Conservation (phyloP, 805 yeast genomes). For the Candida chauliodis region DNA sequence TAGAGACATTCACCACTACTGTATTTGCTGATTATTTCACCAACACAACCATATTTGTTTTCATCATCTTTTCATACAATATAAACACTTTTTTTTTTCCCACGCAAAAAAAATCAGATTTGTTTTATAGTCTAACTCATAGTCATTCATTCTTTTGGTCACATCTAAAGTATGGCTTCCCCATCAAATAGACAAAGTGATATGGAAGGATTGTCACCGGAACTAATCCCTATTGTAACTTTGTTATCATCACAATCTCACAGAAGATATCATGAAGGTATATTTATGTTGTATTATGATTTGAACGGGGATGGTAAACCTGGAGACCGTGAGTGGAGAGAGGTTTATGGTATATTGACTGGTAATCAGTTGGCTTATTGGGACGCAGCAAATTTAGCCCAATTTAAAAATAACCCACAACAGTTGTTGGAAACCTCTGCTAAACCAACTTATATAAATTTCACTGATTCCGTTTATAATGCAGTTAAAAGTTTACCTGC, state of each 20-base stretch:
- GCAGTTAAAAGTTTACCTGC: slow-evolving; percentile 66
- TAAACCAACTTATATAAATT: slow-evolving; percentile 83
- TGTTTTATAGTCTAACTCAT: slow-evolving; percentile 1
- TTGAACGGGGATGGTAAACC: slow-evolving; percentile 84
- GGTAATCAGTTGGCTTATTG: slow-evolving; percentile 93
- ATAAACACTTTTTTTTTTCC: no score
- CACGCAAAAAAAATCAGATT: no score
- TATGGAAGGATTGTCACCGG: slow-evolving; percentile 38
- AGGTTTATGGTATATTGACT: slow-evolving; percentile 85
- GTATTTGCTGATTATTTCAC: no score
- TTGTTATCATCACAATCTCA: slow-evolving; percentile 70
- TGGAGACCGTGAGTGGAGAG: slow-evolving; percentile 80
- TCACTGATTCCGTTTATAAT: slow-evolving; percentile 84
- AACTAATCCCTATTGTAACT: slow-evolving; percentile 68
- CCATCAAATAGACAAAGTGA: slow-evolving; percentile 7
- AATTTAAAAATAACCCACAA: slow-evolving; percentile 49
- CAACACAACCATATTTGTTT: no score
- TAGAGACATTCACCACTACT: no score
- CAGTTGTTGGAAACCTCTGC: slow-evolving; percentile 55
- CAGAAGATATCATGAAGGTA: slow-evolving; percentile 73
- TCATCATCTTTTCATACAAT: no score
- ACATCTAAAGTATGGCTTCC: not conserved
- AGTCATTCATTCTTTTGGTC: not conserved
- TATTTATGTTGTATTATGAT: slow-evolving; percentile 69
- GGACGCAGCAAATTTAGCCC: slow-evolving; percentile 71